phyloP scores from a whole-genome alignment of 306 rosid species.

The Arachis hypogaea region DNA sequence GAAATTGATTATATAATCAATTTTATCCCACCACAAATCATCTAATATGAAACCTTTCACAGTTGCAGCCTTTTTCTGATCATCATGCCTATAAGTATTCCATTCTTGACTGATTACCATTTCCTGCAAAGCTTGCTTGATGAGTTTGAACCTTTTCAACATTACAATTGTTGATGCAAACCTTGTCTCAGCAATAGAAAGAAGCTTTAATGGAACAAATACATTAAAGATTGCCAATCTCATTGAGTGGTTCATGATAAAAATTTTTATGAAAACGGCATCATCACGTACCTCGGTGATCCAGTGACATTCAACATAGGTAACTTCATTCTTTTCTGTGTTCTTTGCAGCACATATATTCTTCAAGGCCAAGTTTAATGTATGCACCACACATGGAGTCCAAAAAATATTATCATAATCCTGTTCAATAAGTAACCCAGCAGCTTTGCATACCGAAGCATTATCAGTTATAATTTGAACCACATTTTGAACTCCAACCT shows the following conservation, averaged over 20 bases:
- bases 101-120: not conserved
- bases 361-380: too few species aligned
- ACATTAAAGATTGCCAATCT: not conserved
- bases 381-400: too few species aligned
- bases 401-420: too few species aligned
- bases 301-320: too few species aligned
- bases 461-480: not conserved
- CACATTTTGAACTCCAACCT: not conserved
- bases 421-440: too few species aligned
- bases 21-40: too few species aligned
- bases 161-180: too few species aligned
- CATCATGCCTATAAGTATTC: not conserved
- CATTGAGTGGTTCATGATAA: not conserved
- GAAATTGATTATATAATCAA: not conserved
- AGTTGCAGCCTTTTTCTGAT: not conserved
- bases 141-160: not conserved
- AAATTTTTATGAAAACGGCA: too few species aligned
- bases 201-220: not conserved
- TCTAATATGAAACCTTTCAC: not conserved
- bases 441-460: not conserved
- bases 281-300: not conserved
- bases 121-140: not conserved
- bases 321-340: too few species aligned
- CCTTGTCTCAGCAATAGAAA: not conserved
- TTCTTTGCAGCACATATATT: too few species aligned